Conservation (phyloP, 768 basidiomycete genomes). For the Pilatotrama ljubarskyi region DNA sequence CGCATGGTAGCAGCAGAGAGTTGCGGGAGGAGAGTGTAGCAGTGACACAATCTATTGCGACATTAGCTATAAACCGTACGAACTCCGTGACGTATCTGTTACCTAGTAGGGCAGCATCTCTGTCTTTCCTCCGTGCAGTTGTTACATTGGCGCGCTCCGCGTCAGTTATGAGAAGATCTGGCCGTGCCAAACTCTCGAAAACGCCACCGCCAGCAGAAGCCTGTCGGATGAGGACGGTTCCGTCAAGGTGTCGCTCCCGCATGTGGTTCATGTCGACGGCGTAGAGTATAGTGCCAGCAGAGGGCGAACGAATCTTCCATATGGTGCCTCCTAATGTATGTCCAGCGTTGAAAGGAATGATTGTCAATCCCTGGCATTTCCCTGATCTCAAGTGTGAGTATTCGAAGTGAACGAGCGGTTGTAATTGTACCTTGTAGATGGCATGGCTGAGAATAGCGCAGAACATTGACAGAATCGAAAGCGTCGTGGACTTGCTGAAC, state of each 20-base stretch:
- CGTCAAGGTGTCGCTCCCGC: conserved; percentile 92
- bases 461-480: conserved; percentile 87
- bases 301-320: conserved; percentile 98
- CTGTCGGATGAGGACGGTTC: conserved; percentile 80
- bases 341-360: conserved; percentile 93
- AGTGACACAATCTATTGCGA: conserved; percentile 75
- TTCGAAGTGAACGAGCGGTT: neutral
- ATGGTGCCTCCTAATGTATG: conserved; percentile 96
- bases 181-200: conserved; percentile 84
- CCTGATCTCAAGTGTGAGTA: conserved; percentile 39
- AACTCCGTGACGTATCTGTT: neutral
- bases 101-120: conserved; percentile 89
- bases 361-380: conserved; percentile 89
- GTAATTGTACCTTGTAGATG: conserved; percentile 79
- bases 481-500: conserved; percentile 87
- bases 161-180: conserved; percentile 93
- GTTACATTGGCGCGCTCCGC: conserved; percentile 82
- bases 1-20: conserved; percentile 88
- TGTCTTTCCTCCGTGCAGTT: conserved; percentile 85
- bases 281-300: conserved; percentile 93
- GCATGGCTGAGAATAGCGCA: conserved; percentile 94
- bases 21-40: conserved; percentile 78
- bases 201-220: conserved; percentile 75
- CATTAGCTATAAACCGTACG: conserved; percentile 1
- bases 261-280: conserved; percentile 96